Evolutionary conservation across 2,329 filamentous ascomycete species (phyloP).

Genomic region (Cercospora sesami): DNA sequence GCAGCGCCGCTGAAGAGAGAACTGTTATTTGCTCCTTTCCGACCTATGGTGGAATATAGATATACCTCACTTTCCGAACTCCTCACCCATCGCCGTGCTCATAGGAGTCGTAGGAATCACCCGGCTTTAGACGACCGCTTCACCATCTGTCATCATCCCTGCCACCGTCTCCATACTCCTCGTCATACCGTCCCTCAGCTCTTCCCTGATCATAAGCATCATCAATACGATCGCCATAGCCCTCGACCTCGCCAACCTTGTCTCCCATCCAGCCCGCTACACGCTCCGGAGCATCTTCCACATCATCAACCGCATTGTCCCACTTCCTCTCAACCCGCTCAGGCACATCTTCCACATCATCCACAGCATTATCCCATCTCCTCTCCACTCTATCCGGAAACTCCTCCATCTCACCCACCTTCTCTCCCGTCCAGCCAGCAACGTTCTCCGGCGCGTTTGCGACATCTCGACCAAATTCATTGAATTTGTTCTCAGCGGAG

Average conservation of each 20-base stretch:
- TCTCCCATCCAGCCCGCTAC: slow-evolving; percentile 41
- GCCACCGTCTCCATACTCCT: slow-evolving; percentile 1
- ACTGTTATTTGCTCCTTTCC: too few species aligned
- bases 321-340: slow-evolving; percentile 38
- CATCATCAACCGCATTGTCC: slow-evolving; percentile 38
- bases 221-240: slow-evolving; percentile 44
- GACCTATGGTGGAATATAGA: not conserved
- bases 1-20: too few species aligned
- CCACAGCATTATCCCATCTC: slow-evolving; percentile 37
- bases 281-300: slow-evolving; percentile 41
- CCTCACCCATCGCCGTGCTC: not conserved
- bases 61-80: not conserved
- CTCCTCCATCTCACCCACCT: slow-evolving; percentile 45
- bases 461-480: slow-evolving; percentile 30
- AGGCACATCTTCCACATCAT: slow-evolving; percentile 46
- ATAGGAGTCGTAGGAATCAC: not conserved
- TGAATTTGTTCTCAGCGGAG: slow-evolving; percentile 22
- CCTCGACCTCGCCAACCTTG: slow-evolving; percentile 44
- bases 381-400: slow-evolving; percentile 41
- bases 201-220: slow-evolving; percentile 48
- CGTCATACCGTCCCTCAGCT: slow-evolving; percentile 34
- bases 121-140: too few species aligned
- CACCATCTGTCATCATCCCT: slow-evolving; percentile 20
- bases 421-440: slow-evolving; percentile 47
- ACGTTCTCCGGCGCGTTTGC: slow-evolving; percentile 48